Evolutionary conservation across 73 alveolate species (phyloP).

Genomic region (Halteria grandinella): DNA sequence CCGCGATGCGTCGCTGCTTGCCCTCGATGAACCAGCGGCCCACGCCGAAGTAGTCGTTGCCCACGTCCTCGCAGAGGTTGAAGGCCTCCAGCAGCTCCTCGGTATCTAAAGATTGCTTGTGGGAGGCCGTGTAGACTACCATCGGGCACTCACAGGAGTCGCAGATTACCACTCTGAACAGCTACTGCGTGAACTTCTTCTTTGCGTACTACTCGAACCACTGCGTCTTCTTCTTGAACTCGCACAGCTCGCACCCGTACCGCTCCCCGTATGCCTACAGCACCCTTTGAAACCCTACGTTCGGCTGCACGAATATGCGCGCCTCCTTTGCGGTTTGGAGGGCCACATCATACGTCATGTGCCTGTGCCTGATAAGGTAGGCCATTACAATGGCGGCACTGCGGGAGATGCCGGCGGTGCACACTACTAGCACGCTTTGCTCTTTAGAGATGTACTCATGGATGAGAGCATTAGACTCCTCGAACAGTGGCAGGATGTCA

Average conservation of each 20-base stretch:
- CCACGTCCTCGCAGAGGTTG: conserved; percentile 10
- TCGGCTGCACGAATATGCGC: conserved; percentile 34
- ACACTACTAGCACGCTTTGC: conserved; percentile 41
- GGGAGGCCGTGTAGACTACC: conserved; percentile 33
- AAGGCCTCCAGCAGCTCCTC: background rate
- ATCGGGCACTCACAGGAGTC: conserved; percentile 60
- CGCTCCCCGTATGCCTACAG: conserved; percentile 2
- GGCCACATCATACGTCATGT: conserved; percentile 46
- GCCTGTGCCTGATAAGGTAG: conserved; percentile 18
- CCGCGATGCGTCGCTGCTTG: conserved; percentile 15
- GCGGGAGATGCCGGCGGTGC: conserved; percentile 57
- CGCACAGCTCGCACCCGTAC: conserved; percentile 39
- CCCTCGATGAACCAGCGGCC: conserved; percentile 23
- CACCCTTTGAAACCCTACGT: conserved; percentile 36
- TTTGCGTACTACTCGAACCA: conserved; percentile 40
- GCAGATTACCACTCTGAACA: conserved; percentile 40
- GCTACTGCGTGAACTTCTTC: background rate
- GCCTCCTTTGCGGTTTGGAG: conserved; percentile 15
- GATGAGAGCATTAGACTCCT: conserved; percentile 15
- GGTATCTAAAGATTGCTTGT: background rate
- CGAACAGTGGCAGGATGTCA: conserved; percentile 29
- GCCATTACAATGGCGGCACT: conserved; percentile 49
- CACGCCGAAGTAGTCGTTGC: conserved; percentile 15
- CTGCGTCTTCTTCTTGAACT: conserved; percentile 12
- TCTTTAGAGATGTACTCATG: background rate